Conservation (phyloP, 2,329 filamentous ascomycete genomes). For the Diaporthe batatas region DNA sequence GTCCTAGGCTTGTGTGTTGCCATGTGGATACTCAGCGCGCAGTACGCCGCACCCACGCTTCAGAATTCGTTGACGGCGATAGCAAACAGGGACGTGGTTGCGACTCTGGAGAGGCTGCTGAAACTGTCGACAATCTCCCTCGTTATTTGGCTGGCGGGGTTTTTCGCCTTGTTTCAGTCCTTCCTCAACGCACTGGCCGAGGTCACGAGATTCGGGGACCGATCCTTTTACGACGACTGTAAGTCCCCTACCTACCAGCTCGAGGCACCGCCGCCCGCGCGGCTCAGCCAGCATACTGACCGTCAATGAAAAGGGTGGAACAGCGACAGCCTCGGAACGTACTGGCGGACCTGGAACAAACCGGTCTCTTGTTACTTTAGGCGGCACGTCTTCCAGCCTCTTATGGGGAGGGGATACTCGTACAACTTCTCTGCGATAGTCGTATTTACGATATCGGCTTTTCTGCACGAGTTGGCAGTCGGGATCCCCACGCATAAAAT, state of each 20-base stretch:
- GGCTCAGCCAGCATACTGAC: background rate
- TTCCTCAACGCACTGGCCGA: slow-evolving; percentile 93
- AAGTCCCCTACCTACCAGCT: background rate
- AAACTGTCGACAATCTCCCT: slow-evolving; percentile 96
- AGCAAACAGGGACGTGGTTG: slow-evolving; percentile 80
- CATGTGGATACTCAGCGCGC: slow-evolving; percentile 94
- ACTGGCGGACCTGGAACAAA: slow-evolving; percentile 98
- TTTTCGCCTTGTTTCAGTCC: slow-evolving; percentile 96
- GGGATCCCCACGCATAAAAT: slow-evolving; percentile 96
- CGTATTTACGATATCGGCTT: slow-evolving; percentile 89
- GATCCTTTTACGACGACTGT: slow-evolving; percentile 95
- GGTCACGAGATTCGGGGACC: slow-evolving; percentile 88
- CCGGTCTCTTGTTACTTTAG: slow-evolving; percentile 98
- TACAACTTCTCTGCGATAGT: slow-evolving; percentile 77
- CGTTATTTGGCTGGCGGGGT: slow-evolving; percentile 96
- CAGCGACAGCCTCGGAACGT: slow-evolving; percentile 83
- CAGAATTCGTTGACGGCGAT: slow-evolving; percentile 93
- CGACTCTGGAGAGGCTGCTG: slow-evolving; percentile 89
- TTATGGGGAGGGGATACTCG: slow-evolving; percentile 87
- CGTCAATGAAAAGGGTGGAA: slow-evolving; percentile 77
- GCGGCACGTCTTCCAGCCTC: slow-evolving; percentile 89
- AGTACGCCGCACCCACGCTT: slow-evolving; percentile 92
- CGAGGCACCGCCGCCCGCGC: no score
- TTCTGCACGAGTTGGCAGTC: slow-evolving; percentile 92
- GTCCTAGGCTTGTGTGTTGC: slow-evolving; percentile 83